These are phyloP conservation scores for Fusarium liriodendri DNA, from an alignment of 2,329 filamentous ascomycete genomes.

Conservation along the genomic window DNA sequence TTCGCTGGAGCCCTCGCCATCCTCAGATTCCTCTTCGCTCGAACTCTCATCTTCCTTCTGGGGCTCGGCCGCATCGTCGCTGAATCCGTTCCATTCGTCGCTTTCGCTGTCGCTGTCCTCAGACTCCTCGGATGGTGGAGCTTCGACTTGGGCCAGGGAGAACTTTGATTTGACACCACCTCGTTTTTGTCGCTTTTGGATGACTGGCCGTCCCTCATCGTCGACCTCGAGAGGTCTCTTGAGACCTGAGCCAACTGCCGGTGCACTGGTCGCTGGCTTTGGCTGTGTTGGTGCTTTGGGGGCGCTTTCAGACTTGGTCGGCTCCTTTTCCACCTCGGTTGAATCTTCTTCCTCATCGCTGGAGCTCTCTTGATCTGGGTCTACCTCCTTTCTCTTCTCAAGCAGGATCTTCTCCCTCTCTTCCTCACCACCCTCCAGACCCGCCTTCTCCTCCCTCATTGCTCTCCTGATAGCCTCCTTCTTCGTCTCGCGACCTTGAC, in stretches of 20 bases:
- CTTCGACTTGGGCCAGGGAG: slow-evolving; percentile 56
- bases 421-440: slow-evolving; percentile 64
- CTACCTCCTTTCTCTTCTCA: slow-evolving; percentile 48
- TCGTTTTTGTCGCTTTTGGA: slow-evolving; percentile 84
- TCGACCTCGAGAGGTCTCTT: slow-evolving; percentile 88
- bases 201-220: slow-evolving; percentile 81
- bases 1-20: slow-evolving; percentile 42
- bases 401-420: slow-evolving; percentile 68
- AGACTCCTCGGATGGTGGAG: slow-evolving; percentile 50
- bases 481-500: slow-evolving; percentile 77
- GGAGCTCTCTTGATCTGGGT: slow-evolving; percentile 41
- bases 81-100: slow-evolving; percentile 73
- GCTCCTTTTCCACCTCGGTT: slow-evolving; percentile 1
- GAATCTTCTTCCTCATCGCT: slow-evolving; percentile 31
- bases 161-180: slow-evolving; percentile 69
- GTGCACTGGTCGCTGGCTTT: slow-evolving; percentile 7
- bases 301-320: not conserved
- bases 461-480: slow-evolving; percentile 74
- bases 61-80: slow-evolving; percentile 55
- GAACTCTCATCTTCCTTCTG: slow-evolving; percentile 40
- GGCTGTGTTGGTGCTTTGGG: slow-evolving; percentile 6
- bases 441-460: slow-evolving; percentile 72
- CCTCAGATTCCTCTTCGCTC: slow-evolving; percentile 42
- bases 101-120: slow-evolving; percentile 19
- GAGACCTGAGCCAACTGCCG: slow-evolving; percentile 76